Conservation (phyloP, 2,329 filamentous ascomycete genomes). For the Plectosphaerella sp. region DNA sequence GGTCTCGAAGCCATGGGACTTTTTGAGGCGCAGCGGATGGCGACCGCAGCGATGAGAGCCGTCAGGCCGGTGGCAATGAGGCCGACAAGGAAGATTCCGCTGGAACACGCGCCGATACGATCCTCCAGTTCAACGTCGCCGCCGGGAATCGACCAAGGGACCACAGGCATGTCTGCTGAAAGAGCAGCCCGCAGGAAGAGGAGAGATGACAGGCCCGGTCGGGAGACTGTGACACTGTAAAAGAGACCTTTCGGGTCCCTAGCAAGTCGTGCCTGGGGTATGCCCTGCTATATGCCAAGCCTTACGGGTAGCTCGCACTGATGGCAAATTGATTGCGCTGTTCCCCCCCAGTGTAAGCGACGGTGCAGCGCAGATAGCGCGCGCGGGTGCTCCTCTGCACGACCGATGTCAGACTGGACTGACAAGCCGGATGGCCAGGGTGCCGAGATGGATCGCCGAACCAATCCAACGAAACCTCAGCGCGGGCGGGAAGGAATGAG, state of each 20-base stretch:
- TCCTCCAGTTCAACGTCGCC: conserved; percentile 22
- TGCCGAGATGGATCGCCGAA: conserved; percentile 1
- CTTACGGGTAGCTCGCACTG: conserved; percentile 12
- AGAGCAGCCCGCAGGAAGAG: not conserved
- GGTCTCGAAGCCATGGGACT: no score
- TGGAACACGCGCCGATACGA: conserved; percentile 5
- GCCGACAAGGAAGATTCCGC: not conserved
- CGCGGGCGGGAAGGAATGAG: not conserved
- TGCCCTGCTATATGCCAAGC: conserved; percentile 10
- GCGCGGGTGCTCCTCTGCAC: conserved; percentile 5
- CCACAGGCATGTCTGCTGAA: conserved; percentile 32
- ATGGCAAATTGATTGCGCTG: conserved; percentile 9
- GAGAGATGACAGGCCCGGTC: not conserved
- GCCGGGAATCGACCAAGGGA: conserved; percentile 19
- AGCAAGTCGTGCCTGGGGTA: conserved; percentile 10
- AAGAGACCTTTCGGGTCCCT: not conserved
- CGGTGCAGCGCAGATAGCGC: conserved; percentile 7
- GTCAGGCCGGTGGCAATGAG: not conserved
- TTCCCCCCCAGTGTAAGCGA: conserved; percentile 9
- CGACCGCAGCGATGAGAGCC: not conserved
- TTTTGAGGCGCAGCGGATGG: not conserved
- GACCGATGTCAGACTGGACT: not conserved
- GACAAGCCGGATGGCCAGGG: conserved; percentile 1
- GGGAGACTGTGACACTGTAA: not conserved
- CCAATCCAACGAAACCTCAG: not conserved